A percentile compares a stretch with the other conserved stretches of the same genome.
Conservation (phyloP, 352 stramenopile genomes). For the Phytophthora tubulina region DNA sequence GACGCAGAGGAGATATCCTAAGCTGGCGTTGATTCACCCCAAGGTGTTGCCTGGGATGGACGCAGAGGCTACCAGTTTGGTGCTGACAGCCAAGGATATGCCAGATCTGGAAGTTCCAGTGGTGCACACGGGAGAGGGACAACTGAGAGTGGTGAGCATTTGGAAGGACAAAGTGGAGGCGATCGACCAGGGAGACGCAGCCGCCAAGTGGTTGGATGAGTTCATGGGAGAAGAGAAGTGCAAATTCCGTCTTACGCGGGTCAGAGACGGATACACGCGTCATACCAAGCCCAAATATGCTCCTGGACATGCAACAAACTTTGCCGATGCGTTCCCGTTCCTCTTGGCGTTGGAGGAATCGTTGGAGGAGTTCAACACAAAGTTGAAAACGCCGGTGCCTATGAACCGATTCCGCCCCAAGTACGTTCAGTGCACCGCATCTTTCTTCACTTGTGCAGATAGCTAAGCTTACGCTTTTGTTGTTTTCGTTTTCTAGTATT, state of each 20-base stretch:
- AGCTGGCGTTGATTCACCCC: slow-evolving; percentile 71
- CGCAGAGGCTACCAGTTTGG: slow-evolving; percentile 43
- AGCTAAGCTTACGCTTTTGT: background rate
- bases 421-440: slow-evolving; percentile 20
- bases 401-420: slow-evolving; percentile 91
- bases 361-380: slow-evolving; percentile 67
- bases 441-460: background rate
- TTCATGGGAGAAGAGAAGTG: slow-evolving; percentile 57
- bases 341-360: slow-evolving; percentile 70
- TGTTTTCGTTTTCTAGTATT: slow-evolving; percentile 54
- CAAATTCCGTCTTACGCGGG: slow-evolving; percentile 63
- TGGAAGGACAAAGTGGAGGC: slow-evolving; percentile 67
- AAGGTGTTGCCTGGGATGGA: slow-evolving; percentile 61
- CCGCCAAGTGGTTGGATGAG: slow-evolving; percentile 67
- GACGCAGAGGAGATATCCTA: slow-evolving; percentile 71
- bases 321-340: slow-evolving; percentile 85
- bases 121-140: slow-evolving; percentile 38
- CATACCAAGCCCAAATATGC: slow-evolving; percentile 69
- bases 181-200: slow-evolving; percentile 71
- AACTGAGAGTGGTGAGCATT: slow-evolving; percentile 56
- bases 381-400: slow-evolving; percentile 58
- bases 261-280: slow-evolving; percentile 70
- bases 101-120: slow-evolving; percentile 68
- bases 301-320: slow-evolving; percentile 62
- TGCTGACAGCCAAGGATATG: slow-evolving; percentile 73